These are phyloP conservation scores for Colletotrichum zoysiae DNA, from an alignment of 2,329 filamentous ascomycete species.

Conservation along the genomic window DNA sequence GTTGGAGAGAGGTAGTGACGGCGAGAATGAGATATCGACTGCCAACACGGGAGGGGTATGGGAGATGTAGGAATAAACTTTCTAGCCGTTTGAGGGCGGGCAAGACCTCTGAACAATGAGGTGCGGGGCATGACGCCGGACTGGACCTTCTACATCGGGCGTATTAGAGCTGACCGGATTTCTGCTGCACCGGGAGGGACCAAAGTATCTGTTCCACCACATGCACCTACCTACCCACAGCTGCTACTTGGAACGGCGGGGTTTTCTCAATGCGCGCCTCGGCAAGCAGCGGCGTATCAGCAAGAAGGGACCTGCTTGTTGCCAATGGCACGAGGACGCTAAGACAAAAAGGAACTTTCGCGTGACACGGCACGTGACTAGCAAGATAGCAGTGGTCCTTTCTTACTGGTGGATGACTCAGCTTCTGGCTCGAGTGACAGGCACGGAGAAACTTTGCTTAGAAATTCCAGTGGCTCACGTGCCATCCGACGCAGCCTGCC, in stretches of 20 bases:
- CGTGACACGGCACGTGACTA: slow-evolving; percentile 28
- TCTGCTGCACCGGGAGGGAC: slow-evolving; percentile 29
- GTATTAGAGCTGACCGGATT: slow-evolving; percentile 41
- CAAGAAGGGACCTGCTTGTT: slow-evolving; percentile 22
- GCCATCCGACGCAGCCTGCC: neutral
- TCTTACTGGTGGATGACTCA: slow-evolving; percentile 14
- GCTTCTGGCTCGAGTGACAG: neutral
- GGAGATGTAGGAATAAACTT: slow-evolving; percentile 37
- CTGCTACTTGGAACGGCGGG: slow-evolving; percentile 35
- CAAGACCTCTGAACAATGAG: slow-evolving; percentile 48
- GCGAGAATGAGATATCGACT: slow-evolving; percentile 32
- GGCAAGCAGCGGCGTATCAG: slow-evolving; percentile 41
- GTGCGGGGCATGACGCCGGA: slow-evolving; percentile 61
- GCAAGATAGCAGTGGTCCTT: too few species aligned
- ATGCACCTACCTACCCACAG: slow-evolving; percentile 38
- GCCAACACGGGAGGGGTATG: slow-evolving; percentile 36
- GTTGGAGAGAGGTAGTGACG: slow-evolving; percentile 66
- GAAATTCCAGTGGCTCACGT: slow-evolving; percentile 21
- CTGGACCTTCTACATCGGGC: slow-evolving; percentile 42
- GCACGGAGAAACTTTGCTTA: slow-evolving; percentile 7
- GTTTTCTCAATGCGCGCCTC: slow-evolving; percentile 36
- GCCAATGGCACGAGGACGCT: slow-evolving; percentile 33
- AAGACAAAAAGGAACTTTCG: slow-evolving; percentile 32
- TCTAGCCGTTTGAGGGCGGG: slow-evolving; percentile 36
- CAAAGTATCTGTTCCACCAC: slow-evolving; percentile 21